Evolutionary conservation across 2,329 filamentous ascomycete species (phyloP).

Genomic region (Hypomyces perniciosus): DNA sequence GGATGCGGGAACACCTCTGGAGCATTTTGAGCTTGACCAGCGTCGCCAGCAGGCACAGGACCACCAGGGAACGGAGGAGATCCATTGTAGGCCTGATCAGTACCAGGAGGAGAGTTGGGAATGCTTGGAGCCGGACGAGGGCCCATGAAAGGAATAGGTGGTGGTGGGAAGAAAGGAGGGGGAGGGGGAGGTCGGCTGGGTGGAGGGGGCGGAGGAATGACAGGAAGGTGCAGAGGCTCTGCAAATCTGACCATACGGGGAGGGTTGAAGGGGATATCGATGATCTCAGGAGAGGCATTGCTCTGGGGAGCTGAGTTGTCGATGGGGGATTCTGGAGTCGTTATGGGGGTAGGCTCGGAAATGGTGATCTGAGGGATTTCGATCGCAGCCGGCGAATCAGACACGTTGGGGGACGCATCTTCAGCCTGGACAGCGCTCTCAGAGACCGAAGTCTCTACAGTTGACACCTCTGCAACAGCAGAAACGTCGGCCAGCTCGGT

Average conservation of each 20-base stretch:
- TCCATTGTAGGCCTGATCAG: no score
- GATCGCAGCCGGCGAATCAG: background rate
- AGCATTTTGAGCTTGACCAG: background rate
- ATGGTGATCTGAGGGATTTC: background rate
- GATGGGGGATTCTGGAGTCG: background rate
- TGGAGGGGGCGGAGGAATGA: background rate
- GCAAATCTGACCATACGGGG: background rate
- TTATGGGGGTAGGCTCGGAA: background rate
- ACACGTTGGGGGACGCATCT: background rate
- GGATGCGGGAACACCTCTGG: background rate
- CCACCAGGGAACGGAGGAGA: no score
- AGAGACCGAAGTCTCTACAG: background rate
- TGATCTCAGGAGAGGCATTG: background rate
- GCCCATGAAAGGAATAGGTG: no score
- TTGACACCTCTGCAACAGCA: background rate
- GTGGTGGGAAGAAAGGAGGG: no score
- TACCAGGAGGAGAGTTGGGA: no score
- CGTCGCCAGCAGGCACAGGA: no score
- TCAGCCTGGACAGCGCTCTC: background rate
- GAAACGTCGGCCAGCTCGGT: background rate
- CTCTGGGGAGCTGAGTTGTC: background rate
- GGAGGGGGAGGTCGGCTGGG: no score
- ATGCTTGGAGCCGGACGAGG: no score
- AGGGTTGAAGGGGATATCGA: background rate
- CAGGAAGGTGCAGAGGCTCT: background rate